Evolutionary conservation across 768 basidiomycete species (phyloP).

Genomic region (Leccinum subtestaceum): DNA sequence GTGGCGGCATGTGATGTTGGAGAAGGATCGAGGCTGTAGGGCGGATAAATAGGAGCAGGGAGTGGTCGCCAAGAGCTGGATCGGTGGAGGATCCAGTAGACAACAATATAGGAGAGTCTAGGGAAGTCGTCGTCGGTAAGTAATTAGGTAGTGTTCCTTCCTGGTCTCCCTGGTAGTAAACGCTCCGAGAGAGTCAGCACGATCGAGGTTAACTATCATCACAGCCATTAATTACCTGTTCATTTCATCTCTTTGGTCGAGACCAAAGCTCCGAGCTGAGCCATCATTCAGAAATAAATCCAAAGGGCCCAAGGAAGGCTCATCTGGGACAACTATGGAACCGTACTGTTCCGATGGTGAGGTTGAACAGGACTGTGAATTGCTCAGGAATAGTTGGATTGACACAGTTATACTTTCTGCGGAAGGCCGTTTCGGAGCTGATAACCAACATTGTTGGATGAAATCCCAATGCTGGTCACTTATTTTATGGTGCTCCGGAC

Average conservation of each 20-base stretch:
- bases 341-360: neutral
- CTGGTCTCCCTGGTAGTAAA: too few relatives aligned
- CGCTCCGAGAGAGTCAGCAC: neutral
- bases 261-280: neutral
- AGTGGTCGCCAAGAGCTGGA: constrained; percentile 14
- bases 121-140: too few relatives aligned
- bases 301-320: neutral
- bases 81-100: neutral
- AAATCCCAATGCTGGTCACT: neutral
- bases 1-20: too few relatives aligned
- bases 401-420: neutral
- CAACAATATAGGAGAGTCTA: too few relatives aligned
- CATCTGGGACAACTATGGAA: neutral
- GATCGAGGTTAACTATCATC: neutral
- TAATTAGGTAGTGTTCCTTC: too few relatives aligned
- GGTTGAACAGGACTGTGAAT: neutral
- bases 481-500: neutral
- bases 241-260: neutral
- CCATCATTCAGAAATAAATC: neutral
- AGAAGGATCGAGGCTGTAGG: too few relatives aligned
- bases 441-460: neutral
- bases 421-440: neutral
- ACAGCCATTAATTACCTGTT: neutral
- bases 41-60: too few relatives aligned
- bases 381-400: neutral